Conservation (phyloP, 148 eudicot genomes). For the Arctostaphylos glauca region DNA sequence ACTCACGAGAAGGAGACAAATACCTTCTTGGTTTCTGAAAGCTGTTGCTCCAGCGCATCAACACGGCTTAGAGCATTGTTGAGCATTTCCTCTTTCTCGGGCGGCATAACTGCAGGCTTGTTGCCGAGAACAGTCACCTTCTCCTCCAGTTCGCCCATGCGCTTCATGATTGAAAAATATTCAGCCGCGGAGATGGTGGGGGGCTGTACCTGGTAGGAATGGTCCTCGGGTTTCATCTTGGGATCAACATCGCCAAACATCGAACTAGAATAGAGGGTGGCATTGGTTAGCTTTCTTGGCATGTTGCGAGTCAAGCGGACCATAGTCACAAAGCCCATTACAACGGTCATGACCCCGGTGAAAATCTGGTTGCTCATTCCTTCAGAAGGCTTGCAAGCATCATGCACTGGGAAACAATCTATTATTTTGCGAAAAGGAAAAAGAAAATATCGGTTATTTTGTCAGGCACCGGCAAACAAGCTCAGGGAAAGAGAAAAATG, state of each 20-base stretch:
- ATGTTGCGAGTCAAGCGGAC: slow-evolving; percentile 70
- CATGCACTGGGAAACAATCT: slow-evolving; percentile 19
- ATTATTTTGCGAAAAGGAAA: not conserved
- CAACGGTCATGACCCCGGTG: slow-evolving; percentile 65
- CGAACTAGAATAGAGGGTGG: slow-evolving; percentile 56
- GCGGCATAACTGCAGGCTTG: slow-evolving; percentile 58
- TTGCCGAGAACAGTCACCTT: slow-evolving; percentile 54
- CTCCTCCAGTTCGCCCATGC: slow-evolving; percentile 86
- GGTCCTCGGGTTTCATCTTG: slow-evolving; percentile 19
- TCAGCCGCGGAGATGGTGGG: slow-evolving; percentile 51
- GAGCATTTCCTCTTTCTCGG: slow-evolving; percentile 92
- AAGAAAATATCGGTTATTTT: not conserved
- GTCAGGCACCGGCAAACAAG: slow-evolving; percentile 27
- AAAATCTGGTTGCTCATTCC: slow-evolving; percentile 49
- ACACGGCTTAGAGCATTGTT: slow-evolving; percentile 68
- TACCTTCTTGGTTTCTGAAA: slow-evolving; percentile 78
- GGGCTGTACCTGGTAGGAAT: slow-evolving; percentile 23
- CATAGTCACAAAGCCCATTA: slow-evolving; percentile 81
- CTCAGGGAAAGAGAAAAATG: not conserved
- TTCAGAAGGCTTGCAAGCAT: slow-evolving; percentile 34
- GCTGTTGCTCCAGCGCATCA: slow-evolving; percentile 67
- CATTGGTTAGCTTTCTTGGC: slow-evolving; percentile 76
- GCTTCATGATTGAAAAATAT: slow-evolving; percentile 72
- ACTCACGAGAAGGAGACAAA: not conserved
- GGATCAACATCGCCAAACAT: slow-evolving; percentile 35